These are phyloP conservation scores for Schizochytrium sp. DNA, from an alignment of 108 stramenopile genomes.

Conservation along the genomic window DNA sequence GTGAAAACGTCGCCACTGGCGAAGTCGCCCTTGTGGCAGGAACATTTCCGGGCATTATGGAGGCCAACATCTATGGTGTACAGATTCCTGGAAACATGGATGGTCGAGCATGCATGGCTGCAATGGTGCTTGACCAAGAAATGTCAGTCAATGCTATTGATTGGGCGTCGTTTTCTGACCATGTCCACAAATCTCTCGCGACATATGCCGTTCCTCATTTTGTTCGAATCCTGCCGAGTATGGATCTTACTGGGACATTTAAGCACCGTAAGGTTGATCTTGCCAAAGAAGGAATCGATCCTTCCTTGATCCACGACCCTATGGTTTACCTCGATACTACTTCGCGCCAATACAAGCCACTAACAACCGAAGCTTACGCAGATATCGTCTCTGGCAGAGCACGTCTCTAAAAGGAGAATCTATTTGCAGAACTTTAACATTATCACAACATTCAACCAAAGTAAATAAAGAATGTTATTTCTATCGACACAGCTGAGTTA, in stretches of 20 bases:
- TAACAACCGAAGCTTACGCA: slow-evolving; percentile 21
- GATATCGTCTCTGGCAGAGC: slow-evolving; percentile 1
- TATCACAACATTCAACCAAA: too few relatives aligned
- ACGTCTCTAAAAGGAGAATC: neutral
- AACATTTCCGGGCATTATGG: slow-evolving; percentile 62
- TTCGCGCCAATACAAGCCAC: slow-evolving; percentile 15
- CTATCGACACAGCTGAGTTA: too few relatives aligned
- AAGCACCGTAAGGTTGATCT: slow-evolving; percentile 72
- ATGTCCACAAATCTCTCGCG: slow-evolving; percentile 58
- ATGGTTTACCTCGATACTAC: slow-evolving; percentile 13
- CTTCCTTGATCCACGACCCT: neutral
- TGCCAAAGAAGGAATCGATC: slow-evolving; percentile 44
- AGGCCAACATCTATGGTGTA: slow-evolving; percentile 73
- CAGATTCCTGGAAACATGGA: slow-evolving; percentile 60
- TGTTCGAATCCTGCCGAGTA: slow-evolving; percentile 64
- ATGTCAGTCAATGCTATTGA: neutral
- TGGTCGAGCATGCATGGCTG: slow-evolving; percentile 69
- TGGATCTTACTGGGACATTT: slow-evolving; percentile 70
- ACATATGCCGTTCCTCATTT: slow-evolving; percentile 70
- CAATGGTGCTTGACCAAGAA: slow-evolving; percentile 58
- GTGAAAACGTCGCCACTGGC: slow-evolving; percentile 77
- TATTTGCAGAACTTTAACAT: too few relatives aligned
- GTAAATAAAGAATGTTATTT: too few relatives aligned
- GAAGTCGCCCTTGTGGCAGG: slow-evolving; percentile 71
- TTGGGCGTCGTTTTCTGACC: neutral